Conservation (phyloP, 306 rosid genomes). For the Heteromeles arbutifolia region DNA sequence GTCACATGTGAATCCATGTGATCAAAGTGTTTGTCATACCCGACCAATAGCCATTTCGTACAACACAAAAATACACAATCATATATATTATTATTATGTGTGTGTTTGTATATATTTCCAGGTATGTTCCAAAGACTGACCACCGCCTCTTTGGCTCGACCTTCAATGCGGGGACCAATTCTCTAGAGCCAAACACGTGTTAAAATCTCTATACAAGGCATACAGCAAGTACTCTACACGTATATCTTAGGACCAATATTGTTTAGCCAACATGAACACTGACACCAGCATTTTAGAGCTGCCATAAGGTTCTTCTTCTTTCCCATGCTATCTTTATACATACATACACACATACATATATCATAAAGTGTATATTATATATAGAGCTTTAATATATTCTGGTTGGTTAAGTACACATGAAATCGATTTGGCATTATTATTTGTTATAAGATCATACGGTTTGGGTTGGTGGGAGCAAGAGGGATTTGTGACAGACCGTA, state of each 20-base stretch:
- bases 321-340: neutral
- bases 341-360: too few relatives aligned
- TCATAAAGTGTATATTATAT: too few relatives aligned
- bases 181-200: conserved; percentile 26
- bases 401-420: neutral
- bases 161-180: conserved; percentile 50
- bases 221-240: conserved; percentile 5
- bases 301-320: conserved; percentile 1
- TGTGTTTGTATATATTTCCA: too few relatives aligned
- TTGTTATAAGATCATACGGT: neutral
- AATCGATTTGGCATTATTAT: neutral
- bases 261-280: neutral
- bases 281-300: neutral
- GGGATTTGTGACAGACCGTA: conserved; percentile 18
- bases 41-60: neutral
- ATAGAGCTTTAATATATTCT: too few relatives aligned
- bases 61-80: neutral
- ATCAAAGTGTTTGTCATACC: conserved; percentile 11
- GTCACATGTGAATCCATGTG: conserved; percentile 39
- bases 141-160: conserved; percentile 20
- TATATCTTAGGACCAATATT: conserved; percentile 4
- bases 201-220: neutral
- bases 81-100: neutral
- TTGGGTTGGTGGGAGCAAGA: conserved; percentile 24
- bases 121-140: conserved; percentile 1